Percentiles rank a stretch among this genome's conserved stretches.
phyloP scores from a whole-genome alignment of 139 green algal species.

The Pseudopediastrum boryanum region DNA sequence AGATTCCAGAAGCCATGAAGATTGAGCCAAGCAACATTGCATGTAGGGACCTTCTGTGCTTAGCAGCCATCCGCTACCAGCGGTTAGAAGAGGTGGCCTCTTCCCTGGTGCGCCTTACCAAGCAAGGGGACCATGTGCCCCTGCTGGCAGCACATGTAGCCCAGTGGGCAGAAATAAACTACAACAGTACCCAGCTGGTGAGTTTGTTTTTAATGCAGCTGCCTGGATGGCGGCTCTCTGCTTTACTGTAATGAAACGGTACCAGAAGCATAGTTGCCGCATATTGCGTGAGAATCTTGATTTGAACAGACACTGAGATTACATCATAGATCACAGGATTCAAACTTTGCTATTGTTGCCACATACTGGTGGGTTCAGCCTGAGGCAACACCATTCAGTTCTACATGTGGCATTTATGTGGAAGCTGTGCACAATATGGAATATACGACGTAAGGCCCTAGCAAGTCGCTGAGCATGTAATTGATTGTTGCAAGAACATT shows the following conservation, averaged over 20 bases:
- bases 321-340: neutral
- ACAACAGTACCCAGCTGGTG: constrained; percentile 62
- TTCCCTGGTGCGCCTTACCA: constrained; percentile 67
- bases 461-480: neutral
- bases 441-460: too few relatives aligned
- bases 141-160: constrained; percentile 61
- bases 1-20: neutral
- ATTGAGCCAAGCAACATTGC: constrained; percentile 3
- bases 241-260: neutral
- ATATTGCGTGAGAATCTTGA: too few relatives aligned
- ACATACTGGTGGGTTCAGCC: neutral
- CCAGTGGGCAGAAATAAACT: constrained; percentile 46
- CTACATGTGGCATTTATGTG: too few relatives aligned
- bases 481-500: neutral
- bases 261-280: neutral
- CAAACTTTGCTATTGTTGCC: neutral
- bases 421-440: too few relatives aligned
- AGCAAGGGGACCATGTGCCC: constrained; percentile 78
- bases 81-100: constrained; percentile 64
- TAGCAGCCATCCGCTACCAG: constrained; percentile 46
- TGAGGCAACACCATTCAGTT: too few relatives aligned
- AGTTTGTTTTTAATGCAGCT: neutral
- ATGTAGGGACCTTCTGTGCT: constrained; percentile 10
- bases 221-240: neutral
- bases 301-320: neutral